phyloP scores from a whole-genome alignment of 768 basidiomycete species.

The Austroboletus festivus region DNA sequence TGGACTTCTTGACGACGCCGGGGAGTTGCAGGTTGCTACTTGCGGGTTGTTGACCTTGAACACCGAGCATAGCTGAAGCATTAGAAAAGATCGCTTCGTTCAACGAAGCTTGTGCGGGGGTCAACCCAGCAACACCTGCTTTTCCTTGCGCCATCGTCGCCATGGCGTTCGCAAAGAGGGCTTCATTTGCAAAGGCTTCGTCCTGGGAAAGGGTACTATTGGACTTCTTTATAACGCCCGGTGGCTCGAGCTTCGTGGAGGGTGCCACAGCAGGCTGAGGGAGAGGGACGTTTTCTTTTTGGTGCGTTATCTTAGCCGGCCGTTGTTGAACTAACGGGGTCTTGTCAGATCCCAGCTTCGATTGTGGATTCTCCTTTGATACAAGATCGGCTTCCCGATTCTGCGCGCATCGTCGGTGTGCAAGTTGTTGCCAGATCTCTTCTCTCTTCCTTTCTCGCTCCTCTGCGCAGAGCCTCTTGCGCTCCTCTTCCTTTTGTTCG shows the following conservation, averaged over 20 bases:
- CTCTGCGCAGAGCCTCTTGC: slow-evolving; percentile 28
- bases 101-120: slow-evolving; percentile 17
- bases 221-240: slow-evolving; percentile 24
- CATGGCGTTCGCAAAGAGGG: slow-evolving; percentile 26
- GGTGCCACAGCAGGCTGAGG: slow-evolving; percentile 5
- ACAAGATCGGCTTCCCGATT: slow-evolving; percentile 15
- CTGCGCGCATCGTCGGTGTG: slow-evolving; percentile 19
- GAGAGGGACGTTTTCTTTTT: slow-evolving; percentile 28
- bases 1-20: slow-evolving; percentile 26
- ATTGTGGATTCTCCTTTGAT: slow-evolving; percentile 11
- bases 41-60: slow-evolving; percentile 10
- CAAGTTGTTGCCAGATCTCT: slow-evolving; percentile 19
- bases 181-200: slow-evolving; percentile 24
- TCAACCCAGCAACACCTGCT: slow-evolving; percentile 5
- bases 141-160: slow-evolving; percentile 19
- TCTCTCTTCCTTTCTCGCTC: slow-evolving; percentile 27
- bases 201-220: slow-evolving; percentile 25
- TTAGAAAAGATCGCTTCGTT: slow-evolving; percentile 27
- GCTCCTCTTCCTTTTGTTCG: slow-evolving; percentile 32
- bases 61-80: slow-evolving; percentile 14
- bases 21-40: slow-evolving; percentile 14
- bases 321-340: slow-evolving; percentile 9
- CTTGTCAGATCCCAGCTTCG: slow-evolving; percentile 15
- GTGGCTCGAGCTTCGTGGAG: slow-evolving; percentile 19
- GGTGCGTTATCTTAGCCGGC: slow-evolving; percentile 14